Percentiles rank a stretch among this genome's conserved stretches.
Evolutionary conservation across 139 green algal species (phyloP).

Genomic region (Spirogloea muscicola): DNA sequence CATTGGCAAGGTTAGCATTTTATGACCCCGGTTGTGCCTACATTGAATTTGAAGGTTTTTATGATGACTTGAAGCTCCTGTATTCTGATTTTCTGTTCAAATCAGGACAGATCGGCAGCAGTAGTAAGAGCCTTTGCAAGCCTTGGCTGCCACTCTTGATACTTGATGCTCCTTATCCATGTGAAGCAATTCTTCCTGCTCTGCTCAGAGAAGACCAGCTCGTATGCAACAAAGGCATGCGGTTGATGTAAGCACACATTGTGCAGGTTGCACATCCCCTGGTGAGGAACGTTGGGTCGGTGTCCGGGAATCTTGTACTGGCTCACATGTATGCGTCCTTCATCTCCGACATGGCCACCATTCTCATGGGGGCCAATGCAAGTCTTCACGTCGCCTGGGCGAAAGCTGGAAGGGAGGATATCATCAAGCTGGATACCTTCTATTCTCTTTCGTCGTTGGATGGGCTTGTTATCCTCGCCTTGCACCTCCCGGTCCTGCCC

Average conservation of each 20-base stretch:
- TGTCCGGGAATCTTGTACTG: constrained; percentile 70
- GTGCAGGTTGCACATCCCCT: constrained; percentile 59
- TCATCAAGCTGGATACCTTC: not conserved
- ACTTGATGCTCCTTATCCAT: not conserved
- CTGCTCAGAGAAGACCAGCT: too few species aligned
- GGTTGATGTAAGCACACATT: constrained; percentile 47
- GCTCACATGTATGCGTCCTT: constrained; percentile 17
- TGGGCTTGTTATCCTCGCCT: not conserved
- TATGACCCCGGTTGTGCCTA: too few species aligned
- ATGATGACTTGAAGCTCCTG: too few species aligned
- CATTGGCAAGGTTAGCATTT: constrained; percentile 3
- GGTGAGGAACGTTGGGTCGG: constrained; percentile 62
- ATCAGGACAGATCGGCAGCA: not conserved
- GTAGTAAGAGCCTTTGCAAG: not conserved
- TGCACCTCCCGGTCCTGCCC: constrained; percentile 11
- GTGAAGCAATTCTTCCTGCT: not conserved
- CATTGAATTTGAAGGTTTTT: too few species aligned
- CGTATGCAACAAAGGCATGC: not conserved
- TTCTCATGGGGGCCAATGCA: constrained; percentile 12
- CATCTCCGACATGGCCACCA: constrained; percentile 28
- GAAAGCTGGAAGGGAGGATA: not conserved
- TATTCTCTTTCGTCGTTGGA: not conserved
- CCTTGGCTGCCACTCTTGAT: not conserved
- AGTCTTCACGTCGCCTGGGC: not conserved
- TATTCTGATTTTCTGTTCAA: too few species aligned